Conservation (phyloP, 768 basidiomycete genomes). For the Termitomyces sp. region DNA sequence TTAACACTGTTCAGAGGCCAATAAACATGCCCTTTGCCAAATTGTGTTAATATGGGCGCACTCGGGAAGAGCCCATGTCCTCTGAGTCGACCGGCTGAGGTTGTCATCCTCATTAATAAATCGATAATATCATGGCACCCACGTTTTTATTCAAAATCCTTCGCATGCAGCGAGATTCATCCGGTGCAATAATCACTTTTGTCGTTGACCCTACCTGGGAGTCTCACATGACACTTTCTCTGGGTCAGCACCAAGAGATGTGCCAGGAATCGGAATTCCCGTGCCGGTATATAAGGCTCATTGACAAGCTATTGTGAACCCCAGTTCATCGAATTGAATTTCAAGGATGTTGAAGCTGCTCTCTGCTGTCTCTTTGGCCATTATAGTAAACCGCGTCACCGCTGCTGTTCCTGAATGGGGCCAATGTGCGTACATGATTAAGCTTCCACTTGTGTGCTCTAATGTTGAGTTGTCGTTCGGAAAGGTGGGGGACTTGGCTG, state of each 20-base stretch:
- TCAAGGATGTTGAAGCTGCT: conserved; percentile 18
- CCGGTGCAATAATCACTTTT: neutral
- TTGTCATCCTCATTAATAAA: neutral
- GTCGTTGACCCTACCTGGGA: neutral
- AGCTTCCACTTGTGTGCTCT: neutral
- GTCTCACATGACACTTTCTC: neutral
- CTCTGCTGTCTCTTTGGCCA: conserved; percentile 18
- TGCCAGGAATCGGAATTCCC: neutral
- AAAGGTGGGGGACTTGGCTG: conserved; percentile 26
- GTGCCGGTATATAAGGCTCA: neutral
- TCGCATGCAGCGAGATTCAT: neutral
- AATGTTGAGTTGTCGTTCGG: neutral
- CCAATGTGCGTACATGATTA: conserved; percentile 23
- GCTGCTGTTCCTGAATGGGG: conserved; percentile 30
- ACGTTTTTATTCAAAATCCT: neutral
- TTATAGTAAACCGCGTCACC: conserved; percentile 13
- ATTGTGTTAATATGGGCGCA: neutral
- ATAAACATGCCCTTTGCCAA: neutral
- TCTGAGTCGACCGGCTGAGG: no score
- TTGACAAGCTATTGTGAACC: neutral
- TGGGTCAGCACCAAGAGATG: neutral
- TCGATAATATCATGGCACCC: no score
- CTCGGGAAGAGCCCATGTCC: neutral
- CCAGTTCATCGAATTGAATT: neutral
- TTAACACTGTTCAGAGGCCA: neutral